Conservation (phyloP, 257 asterid species). For the Anisodus acutangulus region DNA sequence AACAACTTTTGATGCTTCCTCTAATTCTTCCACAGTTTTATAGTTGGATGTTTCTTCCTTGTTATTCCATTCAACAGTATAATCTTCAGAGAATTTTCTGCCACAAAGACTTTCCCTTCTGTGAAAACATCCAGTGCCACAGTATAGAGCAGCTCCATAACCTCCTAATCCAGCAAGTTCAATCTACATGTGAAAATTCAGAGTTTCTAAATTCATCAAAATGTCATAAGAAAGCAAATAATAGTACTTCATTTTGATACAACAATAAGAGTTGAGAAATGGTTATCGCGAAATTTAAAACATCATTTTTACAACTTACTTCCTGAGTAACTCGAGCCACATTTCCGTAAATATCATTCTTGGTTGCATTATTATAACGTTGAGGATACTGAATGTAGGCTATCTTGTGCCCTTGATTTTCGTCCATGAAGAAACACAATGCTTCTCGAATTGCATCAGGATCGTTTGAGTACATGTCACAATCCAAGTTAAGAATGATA, state of each 20-base stretch:
- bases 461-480: conserved; percentile 89
- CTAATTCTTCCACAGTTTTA: conserved; percentile 55
- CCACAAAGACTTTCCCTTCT: conserved; percentile 67
- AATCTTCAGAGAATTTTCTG: conserved; percentile 37
- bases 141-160: conserved; percentile 54
- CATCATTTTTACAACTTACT: conserved; percentile 37
- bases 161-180: conserved; percentile 69
- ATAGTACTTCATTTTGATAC: background rate
- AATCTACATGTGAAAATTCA: conserved; percentile 43
- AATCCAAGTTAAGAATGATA: conserved; percentile 77
- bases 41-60: conserved; percentile 29
- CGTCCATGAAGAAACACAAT: conserved; percentile 78
- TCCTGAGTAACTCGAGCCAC: conserved; percentile 32
- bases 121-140: conserved; percentile 82
- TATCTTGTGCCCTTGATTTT: conserved; percentile 50
- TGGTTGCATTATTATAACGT: conserved; percentile 50
- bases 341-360: conserved; percentile 62
- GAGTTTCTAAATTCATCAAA: background rate
- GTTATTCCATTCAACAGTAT: conserved; percentile 32
- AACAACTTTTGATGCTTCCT: conserved; percentile 54
- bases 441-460: conserved; percentile 67
- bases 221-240: background rate
- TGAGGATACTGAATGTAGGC: conserved; percentile 74
- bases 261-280: background rate
- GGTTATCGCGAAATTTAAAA: background rate